phyloP scores from a whole-genome alignment of 495 filamentous ascomycete genomes.

The Astrothelium macrocarpum region DNA sequence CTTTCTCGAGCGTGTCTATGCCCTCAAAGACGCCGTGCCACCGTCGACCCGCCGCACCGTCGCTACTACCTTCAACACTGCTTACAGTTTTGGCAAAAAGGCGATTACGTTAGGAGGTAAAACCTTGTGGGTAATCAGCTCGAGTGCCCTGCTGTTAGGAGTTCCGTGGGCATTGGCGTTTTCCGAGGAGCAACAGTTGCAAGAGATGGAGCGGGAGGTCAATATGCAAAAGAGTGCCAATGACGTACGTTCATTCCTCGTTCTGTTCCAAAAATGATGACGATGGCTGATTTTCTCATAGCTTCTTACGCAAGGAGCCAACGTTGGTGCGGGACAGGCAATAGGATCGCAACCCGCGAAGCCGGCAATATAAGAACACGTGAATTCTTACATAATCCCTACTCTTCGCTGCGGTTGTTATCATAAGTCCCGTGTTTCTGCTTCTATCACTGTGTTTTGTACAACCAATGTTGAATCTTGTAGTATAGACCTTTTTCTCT shows the following conservation, averaged over 20 bases:
- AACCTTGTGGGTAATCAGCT: constrained; percentile 77
- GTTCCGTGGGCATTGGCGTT: constrained; percentile 89
- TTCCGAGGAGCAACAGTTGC: constrained; percentile 87
- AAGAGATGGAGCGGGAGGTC: constrained; percentile 96
- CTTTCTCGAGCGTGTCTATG: constrained; percentile 68
- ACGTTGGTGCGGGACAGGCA: not conserved
- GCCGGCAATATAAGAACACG: not conserved
- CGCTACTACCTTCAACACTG: constrained; percentile 45
- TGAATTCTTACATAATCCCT: not conserved
- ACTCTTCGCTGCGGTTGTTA: too few relatives aligned
- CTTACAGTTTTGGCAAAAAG: constrained; percentile 49
- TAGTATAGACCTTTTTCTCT: too few relatives aligned
- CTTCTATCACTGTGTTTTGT: too few relatives aligned
- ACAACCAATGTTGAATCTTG: too few relatives aligned
- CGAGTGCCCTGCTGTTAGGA: constrained; percentile 76
- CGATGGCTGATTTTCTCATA: not conserved
- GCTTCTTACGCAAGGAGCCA: constrained; percentile 1
- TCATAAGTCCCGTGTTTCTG: too few relatives aligned
- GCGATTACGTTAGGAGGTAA: constrained; percentile 65
- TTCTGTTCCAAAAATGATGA: not conserved
- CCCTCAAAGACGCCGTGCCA: constrained; percentile 86
- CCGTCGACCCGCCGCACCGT: constrained; percentile 67
- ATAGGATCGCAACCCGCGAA: not conserved
- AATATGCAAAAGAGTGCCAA: constrained; percentile 75
- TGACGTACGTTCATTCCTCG: constrained; percentile 42